Evolutionary conservation across 768 basidiomycete species (phyloP).

Genomic region (Pisolithus marmoratus): DNA sequence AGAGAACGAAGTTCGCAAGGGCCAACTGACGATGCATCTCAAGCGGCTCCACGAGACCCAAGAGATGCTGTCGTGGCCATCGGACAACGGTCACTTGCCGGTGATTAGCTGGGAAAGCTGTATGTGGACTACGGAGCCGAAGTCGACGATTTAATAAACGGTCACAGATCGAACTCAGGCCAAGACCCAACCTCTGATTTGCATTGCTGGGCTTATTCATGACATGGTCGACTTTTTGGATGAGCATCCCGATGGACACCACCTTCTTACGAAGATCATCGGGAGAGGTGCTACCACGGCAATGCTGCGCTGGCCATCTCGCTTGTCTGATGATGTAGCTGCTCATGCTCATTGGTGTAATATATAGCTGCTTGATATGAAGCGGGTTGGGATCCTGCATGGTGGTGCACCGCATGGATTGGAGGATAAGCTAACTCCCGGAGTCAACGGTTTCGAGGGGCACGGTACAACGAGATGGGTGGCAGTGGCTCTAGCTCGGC

Average conservation of each 20-base stretch:
- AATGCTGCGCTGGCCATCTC: constrained; percentile 64
- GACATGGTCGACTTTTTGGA: constrained; percentile 81
- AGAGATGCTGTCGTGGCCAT: constrained; percentile 76
- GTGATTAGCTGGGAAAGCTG: constrained; percentile 85
- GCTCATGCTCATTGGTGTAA: constrained; percentile 1
- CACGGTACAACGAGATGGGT: constrained; percentile 52
- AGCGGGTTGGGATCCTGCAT: constrained; percentile 50
- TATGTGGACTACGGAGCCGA: constrained; percentile 30
- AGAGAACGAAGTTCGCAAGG: constrained; percentile 75
- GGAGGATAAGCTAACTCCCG: constrained; percentile 68
- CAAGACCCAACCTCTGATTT: constrained; percentile 72
- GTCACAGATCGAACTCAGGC: constrained; percentile 73
- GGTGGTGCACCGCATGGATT: constrained; percentile 49
- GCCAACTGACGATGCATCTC: constrained; percentile 90
- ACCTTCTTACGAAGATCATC: constrained; percentile 76
- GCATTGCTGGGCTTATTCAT: constrained; percentile 90
- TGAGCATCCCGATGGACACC: constrained; percentile 89
- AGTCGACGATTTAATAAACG: background rate
- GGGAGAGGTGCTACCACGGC: constrained; percentile 87
- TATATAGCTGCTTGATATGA: constrained; percentile 37
- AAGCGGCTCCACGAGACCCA: constrained; percentile 79
- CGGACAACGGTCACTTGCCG: constrained; percentile 66
- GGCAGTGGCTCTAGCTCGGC: constrained; percentile 49
- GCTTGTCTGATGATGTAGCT: background rate
- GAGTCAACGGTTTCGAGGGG: constrained; percentile 65